phyloP scores from a whole-genome alignment of 2,329 filamentous ascomycete species.

The Apiospora phragmitis region DNA sequence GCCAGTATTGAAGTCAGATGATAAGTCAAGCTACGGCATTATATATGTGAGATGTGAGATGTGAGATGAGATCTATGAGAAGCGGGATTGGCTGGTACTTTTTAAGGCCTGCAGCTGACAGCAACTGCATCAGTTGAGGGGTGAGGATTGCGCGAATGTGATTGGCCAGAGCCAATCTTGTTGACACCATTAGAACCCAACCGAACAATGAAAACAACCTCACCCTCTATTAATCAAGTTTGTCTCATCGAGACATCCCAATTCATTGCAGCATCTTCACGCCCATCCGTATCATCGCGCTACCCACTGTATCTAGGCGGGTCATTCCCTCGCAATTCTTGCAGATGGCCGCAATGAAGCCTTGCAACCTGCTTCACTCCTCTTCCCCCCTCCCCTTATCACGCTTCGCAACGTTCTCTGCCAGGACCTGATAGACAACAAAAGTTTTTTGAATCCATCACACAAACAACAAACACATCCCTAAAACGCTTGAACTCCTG shows the following conservation, averaged over 20 bases:
- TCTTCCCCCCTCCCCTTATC: background rate
- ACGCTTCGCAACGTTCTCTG: background rate
- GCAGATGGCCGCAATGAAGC: no score
- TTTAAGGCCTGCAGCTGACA: background rate
- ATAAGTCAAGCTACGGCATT: no score
- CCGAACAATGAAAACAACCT: background rate
- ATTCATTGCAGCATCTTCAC: background rate
- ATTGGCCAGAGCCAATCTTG: background rate
- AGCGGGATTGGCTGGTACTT: background rate
- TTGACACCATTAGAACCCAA: background rate
- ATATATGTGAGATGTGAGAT: no score
- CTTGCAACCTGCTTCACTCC: background rate
- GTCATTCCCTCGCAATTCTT: background rate
- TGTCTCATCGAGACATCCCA: background rate
- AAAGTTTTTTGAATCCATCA: background rate
- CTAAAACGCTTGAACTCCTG: background rate
- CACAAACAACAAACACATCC: background rate
- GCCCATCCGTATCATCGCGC: background rate
- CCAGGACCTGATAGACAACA: background rate
- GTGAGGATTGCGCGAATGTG: background rate
- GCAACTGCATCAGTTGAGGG: background rate
- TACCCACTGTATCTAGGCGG: background rate
- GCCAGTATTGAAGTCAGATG: no score
- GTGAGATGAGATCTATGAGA: no score
- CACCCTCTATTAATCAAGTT: background rate